These are phyloP conservation scores for Solioccasus polychromus DNA, from an alignment of 768 basidiomycete genomes.

Conservation along the genomic window DNA sequence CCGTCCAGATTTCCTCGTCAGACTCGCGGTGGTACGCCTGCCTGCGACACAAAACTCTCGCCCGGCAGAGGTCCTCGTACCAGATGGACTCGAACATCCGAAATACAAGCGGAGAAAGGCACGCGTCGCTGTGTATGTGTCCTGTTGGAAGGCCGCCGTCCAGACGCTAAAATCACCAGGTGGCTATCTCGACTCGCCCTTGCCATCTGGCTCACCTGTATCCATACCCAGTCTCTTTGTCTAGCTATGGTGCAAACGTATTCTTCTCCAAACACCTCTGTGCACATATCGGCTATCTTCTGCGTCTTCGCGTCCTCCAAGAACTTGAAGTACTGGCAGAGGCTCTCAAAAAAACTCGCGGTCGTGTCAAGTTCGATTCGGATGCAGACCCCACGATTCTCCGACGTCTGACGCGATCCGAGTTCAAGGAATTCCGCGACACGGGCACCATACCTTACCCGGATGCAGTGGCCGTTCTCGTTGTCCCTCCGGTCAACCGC, in stretches of 20 bases:
- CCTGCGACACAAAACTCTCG: constrained; percentile 32
- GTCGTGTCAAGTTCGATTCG: not conserved
- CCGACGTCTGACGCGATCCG: constrained; percentile 60
- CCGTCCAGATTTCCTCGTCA: constrained; percentile 60
- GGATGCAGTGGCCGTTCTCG: constrained; percentile 63
- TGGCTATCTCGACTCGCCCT: constrained; percentile 16
- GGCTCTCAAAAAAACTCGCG: constrained; percentile 7
- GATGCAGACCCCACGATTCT: constrained; percentile 41
- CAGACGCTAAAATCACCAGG: constrained; percentile 36
- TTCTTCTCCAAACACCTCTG: constrained; percentile 42
- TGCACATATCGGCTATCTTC: constrained; percentile 58
- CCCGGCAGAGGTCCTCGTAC: constrained; percentile 34
- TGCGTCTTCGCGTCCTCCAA: constrained; percentile 73
- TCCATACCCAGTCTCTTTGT: constrained; percentile 14
- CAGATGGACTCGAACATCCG: constrained; percentile 67
- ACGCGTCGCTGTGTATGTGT: constrained; percentile 49
- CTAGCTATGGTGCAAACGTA: constrained; percentile 30
- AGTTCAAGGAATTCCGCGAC: constrained; percentile 49
- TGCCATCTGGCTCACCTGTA: constrained; percentile 4
- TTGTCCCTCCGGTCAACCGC: constrained; percentile 64
- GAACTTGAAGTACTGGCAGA: constrained; percentile 61
- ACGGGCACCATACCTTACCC: constrained; percentile 47
- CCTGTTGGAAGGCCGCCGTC: constrained; percentile 57
- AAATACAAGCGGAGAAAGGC: constrained; percentile 49
- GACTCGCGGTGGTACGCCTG: constrained; percentile 50